Conservation (phyloP, 805 yeast genomes). For the Kodamaea sagamina region DNA sequence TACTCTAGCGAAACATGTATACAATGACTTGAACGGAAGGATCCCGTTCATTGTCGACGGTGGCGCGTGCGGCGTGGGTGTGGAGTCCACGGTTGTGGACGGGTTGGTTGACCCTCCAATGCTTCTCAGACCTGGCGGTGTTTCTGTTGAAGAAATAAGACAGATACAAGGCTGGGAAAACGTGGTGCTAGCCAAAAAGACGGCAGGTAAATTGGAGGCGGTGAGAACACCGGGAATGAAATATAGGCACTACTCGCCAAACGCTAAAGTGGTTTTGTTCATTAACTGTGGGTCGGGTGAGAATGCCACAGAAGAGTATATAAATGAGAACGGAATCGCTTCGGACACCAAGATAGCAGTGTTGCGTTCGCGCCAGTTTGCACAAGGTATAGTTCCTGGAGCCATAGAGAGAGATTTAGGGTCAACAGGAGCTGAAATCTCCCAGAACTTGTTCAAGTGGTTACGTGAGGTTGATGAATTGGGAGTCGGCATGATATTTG, state of each 20-base stretch:
- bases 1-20: conserved; percentile 84
- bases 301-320: conserved; percentile 30
- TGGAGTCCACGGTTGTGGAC: conserved; percentile 92
- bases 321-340: conserved; percentile 19
- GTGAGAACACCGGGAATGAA: conserved; percentile 98
- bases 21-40: conserved; percentile 71
- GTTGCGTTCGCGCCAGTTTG: conserved; percentile 44
- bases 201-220: conserved; percentile 64
- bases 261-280: conserved; percentile 75
- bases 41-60: conserved; percentile 91
- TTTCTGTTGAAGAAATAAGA: conserved; percentile 74
- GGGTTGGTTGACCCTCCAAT: conserved; percentile 85
- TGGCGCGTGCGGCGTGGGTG: conserved; percentile 84
- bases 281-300: conserved; percentile 49
- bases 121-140: conserved; percentile 92
- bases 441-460: conserved; percentile 69
- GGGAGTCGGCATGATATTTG: conserved; percentile 70
- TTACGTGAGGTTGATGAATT: conserved; percentile 75
- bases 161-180: conserved; percentile 75
- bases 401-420: conserved; percentile 46
- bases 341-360: conserved; percentile 49
- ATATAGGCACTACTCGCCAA: conserved; percentile 92
- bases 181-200: conserved; percentile 62
- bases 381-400: conserved; percentile 4
- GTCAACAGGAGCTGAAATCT: conserved; percentile 56